These are phyloP conservation scores for Nyctanthes arbortristis DNA, from an alignment of 257 asterid genomes.

Conservation along the genomic window DNA sequence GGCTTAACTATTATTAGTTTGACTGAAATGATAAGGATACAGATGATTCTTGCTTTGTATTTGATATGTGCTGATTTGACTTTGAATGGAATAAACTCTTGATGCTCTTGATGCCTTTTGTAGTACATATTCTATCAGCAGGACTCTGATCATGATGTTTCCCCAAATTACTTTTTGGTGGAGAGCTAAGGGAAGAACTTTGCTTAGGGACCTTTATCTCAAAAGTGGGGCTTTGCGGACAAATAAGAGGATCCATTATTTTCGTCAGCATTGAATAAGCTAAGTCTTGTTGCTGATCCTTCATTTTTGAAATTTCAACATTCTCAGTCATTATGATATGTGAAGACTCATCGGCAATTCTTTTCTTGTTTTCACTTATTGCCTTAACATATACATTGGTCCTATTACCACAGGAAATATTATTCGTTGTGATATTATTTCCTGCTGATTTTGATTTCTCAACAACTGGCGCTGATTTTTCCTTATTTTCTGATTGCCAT, in stretches of 20 bases:
- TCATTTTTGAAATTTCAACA: slow-evolving; percentile 36
- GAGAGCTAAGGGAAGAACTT: slow-evolving; percentile 34
- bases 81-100: slow-evolving; percentile 45
- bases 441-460: slow-evolving; percentile 38
- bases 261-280: slow-evolving; percentile 37
- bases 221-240: slow-evolving; percentile 37
- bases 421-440: slow-evolving; percentile 32
- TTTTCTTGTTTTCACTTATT: slow-evolving; percentile 36
- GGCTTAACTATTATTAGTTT: slow-evolving; percentile 13
- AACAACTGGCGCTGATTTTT: slow-evolving; percentile 32
- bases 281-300: slow-evolving; percentile 38
- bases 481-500: slow-evolving; percentile 36
- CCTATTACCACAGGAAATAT: slow-evolving; percentile 35
- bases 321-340: slow-evolving; percentile 36
- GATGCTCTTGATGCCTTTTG: slow-evolving; percentile 46
- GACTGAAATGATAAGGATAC: slow-evolving; percentile 56
- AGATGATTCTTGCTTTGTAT: slow-evolving; percentile 39
- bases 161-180: slow-evolving; percentile 30
- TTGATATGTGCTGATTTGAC: slow-evolving; percentile 36
- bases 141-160: slow-evolving; percentile 39
- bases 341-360: slow-evolving; percentile 29
- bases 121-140: slow-evolving; percentile 31
- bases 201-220: slow-evolving; percentile 38
- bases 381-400: slow-evolving; percentile 33
- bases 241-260: slow-evolving; percentile 28